phyloP scores from a whole-genome alignment of 495 filamentous ascomycete genomes.

The Tuber melanosporum region DNA sequence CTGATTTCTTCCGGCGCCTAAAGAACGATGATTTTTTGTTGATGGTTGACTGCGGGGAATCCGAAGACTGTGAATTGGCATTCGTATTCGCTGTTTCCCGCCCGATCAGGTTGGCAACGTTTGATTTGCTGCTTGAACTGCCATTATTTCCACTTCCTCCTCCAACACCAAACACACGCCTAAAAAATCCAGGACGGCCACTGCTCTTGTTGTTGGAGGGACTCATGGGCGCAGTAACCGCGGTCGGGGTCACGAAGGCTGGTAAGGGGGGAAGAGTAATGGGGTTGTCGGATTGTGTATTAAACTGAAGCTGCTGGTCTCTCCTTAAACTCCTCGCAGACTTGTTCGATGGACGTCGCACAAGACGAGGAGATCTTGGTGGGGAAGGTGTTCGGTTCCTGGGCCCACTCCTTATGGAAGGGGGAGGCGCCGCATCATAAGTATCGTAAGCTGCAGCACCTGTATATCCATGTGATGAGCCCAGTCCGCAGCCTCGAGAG shows the following conservation, averaged over 20 bases:
- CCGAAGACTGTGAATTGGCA: slow-evolving; percentile 29
- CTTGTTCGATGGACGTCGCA: slow-evolving; percentile 39
- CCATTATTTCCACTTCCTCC: slow-evolving; percentile 27
- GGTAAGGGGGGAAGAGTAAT: slow-evolving; percentile 42
- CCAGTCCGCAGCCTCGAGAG: slow-evolving; percentile 37
- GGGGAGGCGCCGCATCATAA: slow-evolving; percentile 81
- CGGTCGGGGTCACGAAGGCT: slow-evolving; percentile 40
- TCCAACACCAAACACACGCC: slow-evolving; percentile 67
- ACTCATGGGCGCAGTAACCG: slow-evolving; percentile 13
- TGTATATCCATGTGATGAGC: slow-evolving; percentile 40
- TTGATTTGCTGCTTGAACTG: slow-evolving; percentile 41
- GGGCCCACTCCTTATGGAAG: slow-evolving; percentile 77
- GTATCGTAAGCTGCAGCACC: slow-evolving; percentile 44
- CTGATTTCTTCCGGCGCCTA: slow-evolving; percentile 81
- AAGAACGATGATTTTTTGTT: slow-evolving; percentile 95
- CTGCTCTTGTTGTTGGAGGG: slow-evolving; percentile 45
- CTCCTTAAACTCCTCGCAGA: slow-evolving; percentile 40
- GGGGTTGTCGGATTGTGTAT: slow-evolving; percentile 38
- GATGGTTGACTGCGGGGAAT: slow-evolving; percentile 49
- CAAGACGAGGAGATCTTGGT: slow-evolving; percentile 46
- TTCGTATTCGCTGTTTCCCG: slow-evolving; percentile 17
- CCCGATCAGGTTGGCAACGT: slow-evolving; percentile 27
- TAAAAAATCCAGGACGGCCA: slow-evolving; percentile 83
- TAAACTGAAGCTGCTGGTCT: slow-evolving; percentile 39
- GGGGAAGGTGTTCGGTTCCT: slow-evolving; percentile 49